Conservation (phyloP, 208 protist species). For the Trypanosoma congolense region DNA sequence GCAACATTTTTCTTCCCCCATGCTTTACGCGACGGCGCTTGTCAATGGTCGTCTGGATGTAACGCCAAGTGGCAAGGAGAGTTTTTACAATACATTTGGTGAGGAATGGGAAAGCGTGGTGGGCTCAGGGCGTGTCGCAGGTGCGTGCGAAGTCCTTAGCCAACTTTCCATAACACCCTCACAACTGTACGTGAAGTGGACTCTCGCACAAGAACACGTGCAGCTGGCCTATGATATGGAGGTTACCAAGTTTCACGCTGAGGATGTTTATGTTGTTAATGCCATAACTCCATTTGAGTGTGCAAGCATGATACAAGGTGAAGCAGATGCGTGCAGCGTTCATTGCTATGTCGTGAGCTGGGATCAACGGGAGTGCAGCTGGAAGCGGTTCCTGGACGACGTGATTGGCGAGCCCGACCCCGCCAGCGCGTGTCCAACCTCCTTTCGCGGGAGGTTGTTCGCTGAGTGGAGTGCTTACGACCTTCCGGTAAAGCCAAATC, state of each 20-base stretch:
- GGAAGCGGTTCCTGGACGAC: constrained; percentile 33
- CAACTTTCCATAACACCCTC: constrained; percentile 26
- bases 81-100: constrained; percentile 25
- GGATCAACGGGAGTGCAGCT: constrained; percentile 46
- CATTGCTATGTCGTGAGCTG: constrained; percentile 39
- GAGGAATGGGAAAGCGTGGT: constrained; percentile 24
- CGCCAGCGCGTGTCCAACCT: constrained; percentile 22
- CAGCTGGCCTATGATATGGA: constrained; percentile 27
- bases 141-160: constrained; percentile 26
- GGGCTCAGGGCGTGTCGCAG: constrained; percentile 31
- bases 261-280: constrained; percentile 35
- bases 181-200: constrained; percentile 36
- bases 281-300: constrained; percentile 24
- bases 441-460: constrained; percentile 48
- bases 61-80: constrained; percentile 10
- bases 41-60: constrained; percentile 16
- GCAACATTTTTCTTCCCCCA: constrained; percentile 25
- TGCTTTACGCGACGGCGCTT: constrained; percentile 18
- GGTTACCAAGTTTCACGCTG: constrained; percentile 24
- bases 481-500: constrained; percentile 31
- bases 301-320: constrained; percentile 21
- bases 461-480: constrained; percentile 32
- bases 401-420: constrained; percentile 59
- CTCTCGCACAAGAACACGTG: constrained; percentile 19
- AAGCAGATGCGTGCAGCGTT: constrained; percentile 8